Evolutionary conservation across 495 filamentous ascomycete species (phyloP), one percentile per base, ranked within the genome.

Genomic region (Darksidea phi): DNA sequence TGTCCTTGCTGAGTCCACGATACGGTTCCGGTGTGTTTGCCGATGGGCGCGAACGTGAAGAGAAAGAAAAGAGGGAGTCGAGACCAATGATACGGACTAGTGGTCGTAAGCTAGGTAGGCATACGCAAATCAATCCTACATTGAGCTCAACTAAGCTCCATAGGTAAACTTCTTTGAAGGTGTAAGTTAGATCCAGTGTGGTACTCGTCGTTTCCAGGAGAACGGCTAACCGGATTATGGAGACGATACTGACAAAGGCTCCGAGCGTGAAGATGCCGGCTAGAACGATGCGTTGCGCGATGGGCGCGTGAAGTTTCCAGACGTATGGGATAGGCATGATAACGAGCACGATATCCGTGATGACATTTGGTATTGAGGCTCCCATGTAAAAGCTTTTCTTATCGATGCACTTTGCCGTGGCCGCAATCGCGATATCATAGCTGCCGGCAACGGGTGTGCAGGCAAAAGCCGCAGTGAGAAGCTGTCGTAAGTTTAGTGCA

Each of bases 321-420:
- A 61, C 57, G 37, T 61, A 61, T 8, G 57, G 57, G 15, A 61
- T 47, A 23, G 57, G 57, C 57, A 61, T 45, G 37, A 61, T 26
- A 18, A 61, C 32, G 2, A 57, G 54, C 21, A 57, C 32, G 1
- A n/a, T 24, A 21, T 57, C 54, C 13, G 49, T 52, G 38, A 61
- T 47, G 48, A 61, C 57, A 24, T 61, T 61, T 20, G 57, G 57
- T 1, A 53, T n/a, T 3, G 57, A 53, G 17, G 34, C 49, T 34
- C 48, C 57, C 4, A 61, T 12, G 37, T 61, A 61, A 37, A 61
- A 43, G 12, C 13, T 18, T 17, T 54, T 52, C 26, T 53, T 17
- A 17, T 24, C 17, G 37, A 61, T 49, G 28, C 57, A 61, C 38
- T 50, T 51, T 36, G 48, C 48, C 0, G 18, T 37, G 13, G 38